A percentile compares a stretch with the other conserved stretches of the same genome.
Evolutionary conservation across 495 filamentous ascomycete genomes (phyloP).

Genomic region (Articulospora tetracladia): DNA sequence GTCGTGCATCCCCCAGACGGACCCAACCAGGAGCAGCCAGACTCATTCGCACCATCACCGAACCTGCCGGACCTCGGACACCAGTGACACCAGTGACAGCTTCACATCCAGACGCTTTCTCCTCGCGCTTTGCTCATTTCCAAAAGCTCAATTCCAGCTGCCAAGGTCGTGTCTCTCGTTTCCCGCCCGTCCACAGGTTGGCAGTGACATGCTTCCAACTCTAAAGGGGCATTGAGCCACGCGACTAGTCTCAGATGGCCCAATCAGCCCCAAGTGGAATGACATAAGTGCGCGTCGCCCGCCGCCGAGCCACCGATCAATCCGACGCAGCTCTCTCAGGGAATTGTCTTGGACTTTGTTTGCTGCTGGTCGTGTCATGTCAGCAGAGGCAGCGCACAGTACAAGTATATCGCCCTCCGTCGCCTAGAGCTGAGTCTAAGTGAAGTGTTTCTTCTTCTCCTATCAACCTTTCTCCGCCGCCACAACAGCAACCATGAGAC

Average conservation of each 20-base stretch:
- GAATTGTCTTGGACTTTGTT: not conserved
- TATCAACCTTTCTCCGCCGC: not conserved
- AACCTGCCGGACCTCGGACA: no score
- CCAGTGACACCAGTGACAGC: no score
- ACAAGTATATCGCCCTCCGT: not conserved
- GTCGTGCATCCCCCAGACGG: not conserved
- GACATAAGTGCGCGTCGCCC: not conserved
- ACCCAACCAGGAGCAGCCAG: no score
- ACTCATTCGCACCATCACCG: no score
- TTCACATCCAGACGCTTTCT: no score
- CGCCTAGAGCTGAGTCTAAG: not conserved
- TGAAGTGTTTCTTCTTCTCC: not conserved
- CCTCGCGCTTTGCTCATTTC: no score
- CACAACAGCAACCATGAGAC: slow-evolving; percentile 6
- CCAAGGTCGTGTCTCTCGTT: no score
- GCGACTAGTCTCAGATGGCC: no score
- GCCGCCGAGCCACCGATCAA: not conserved
- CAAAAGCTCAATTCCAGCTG: no score
- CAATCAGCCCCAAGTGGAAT: not conserved
- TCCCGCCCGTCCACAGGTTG: no score
- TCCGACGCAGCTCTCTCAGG: not conserved
- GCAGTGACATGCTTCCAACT: not conserved
- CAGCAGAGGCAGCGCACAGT: no score
- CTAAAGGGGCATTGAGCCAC: not conserved
- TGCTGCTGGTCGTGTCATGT: no score